These are phyloP conservation scores for Plenodomus tracheiphilus DNA, from an alignment of 2,329 filamentous ascomycete genomes.

Conservation along the genomic window DNA sequence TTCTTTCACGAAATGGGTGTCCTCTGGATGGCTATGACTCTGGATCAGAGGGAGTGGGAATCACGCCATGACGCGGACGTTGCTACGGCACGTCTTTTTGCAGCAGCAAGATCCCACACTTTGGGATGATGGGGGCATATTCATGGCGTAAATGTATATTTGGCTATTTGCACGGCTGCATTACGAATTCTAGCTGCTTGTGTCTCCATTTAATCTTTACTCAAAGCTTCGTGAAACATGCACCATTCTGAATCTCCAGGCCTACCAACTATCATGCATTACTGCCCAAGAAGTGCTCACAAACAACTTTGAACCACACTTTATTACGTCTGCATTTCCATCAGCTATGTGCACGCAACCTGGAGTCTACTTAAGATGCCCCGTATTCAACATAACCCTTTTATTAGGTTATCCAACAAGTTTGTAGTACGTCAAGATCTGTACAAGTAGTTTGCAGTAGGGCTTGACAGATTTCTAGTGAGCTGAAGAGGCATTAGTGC, in stretches of 20 bases:
- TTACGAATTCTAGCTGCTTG: conserved; percentile 34
- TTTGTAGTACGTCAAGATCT: no score
- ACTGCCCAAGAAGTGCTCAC: no score
- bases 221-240: background rate
- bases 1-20: conserved; percentile 42
- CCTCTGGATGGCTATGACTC: conserved; percentile 44
- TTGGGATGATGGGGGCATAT: conserved; percentile 47
- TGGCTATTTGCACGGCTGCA: conserved; percentile 40
- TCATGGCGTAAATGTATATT: conserved; percentile 46
- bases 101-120: conserved; percentile 36
- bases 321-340: no score
- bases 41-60: conserved; percentile 45
- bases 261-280: no score
- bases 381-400: no score
- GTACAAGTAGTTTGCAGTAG: no score
- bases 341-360: no score
- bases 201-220: conserved; percentile 19
- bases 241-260: background rate
- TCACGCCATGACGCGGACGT: conserved; percentile 30
- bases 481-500: no score
- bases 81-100: conserved; percentile 33
- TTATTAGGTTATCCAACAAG: no score
- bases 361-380: no score
- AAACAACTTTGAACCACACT: no score
- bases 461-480: no score